These are phyloP conservation scores for Phytophthora fragariae DNA, from an alignment of 352 stramenopile species.

Conservation along the genomic window DNA sequence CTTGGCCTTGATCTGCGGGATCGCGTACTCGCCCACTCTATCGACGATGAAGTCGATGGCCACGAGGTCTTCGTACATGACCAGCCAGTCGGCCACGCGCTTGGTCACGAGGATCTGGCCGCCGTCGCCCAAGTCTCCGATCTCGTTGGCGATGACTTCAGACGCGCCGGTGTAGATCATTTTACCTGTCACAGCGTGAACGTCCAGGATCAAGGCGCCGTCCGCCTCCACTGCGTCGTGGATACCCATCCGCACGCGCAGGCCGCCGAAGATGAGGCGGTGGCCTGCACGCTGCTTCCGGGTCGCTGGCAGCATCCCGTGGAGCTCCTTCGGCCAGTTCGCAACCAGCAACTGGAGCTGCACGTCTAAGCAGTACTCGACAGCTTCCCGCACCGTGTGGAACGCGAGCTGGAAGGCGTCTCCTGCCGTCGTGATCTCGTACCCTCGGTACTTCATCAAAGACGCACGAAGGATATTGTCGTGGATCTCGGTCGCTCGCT, in stretches of 20 bases:
- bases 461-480: constrained; percentile 63
- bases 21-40: constrained; percentile 54
- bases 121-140: constrained; percentile 61
- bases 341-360: constrained; percentile 62
- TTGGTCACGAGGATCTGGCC: constrained; percentile 67
- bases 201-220: constrained; percentile 50
- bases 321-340: constrained; percentile 63
- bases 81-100: constrained; percentile 57
- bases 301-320: constrained; percentile 53
- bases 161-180: constrained; percentile 69
- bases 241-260: constrained; percentile 71
- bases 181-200: constrained; percentile 63
- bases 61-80: constrained; percentile 57
- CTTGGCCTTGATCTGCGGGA: constrained; percentile 53
- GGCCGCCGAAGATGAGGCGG: constrained; percentile 55
- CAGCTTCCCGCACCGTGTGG: constrained; percentile 62
- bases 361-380: constrained; percentile 70
- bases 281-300: constrained; percentile 46
- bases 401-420: constrained; percentile 75
- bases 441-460: constrained; percentile 64
- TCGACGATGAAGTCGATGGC: constrained; percentile 54
- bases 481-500: constrained; percentile 59
- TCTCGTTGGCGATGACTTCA: constrained; percentile 62
- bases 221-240: constrained; percentile 58
- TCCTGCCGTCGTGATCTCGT: constrained; percentile 68